Conservation (phyloP, 2,329 filamentous ascomycete genomes). For the Fusarium mundagurra region DNA sequence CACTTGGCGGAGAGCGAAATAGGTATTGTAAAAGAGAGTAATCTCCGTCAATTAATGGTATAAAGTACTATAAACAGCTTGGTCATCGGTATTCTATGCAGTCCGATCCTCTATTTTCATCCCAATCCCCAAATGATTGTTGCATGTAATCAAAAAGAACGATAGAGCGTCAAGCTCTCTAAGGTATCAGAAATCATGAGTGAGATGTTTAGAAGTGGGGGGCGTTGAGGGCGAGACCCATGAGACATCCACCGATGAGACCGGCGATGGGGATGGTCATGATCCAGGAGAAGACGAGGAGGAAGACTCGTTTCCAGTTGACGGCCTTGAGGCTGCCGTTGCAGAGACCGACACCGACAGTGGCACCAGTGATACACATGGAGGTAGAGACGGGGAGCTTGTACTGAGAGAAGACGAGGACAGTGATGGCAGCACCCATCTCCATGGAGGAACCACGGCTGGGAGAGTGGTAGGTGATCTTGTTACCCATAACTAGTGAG, state of each 20-base stretch:
- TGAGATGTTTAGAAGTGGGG: slow-evolving; percentile 47
- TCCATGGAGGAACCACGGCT: slow-evolving; percentile 76
- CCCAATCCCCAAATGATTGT: not conserved
- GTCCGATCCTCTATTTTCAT: slow-evolving; percentile 20
- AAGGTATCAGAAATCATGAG: slow-evolving; percentile 7
- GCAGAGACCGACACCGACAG: slow-evolving; percentile 80
- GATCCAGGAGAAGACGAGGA: slow-evolving; percentile 71
- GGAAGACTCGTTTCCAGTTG: slow-evolving; percentile 78
- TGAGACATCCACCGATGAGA: slow-evolving; percentile 52
- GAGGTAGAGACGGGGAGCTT: slow-evolving; percentile 79
- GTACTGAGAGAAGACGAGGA: slow-evolving; percentile 80
- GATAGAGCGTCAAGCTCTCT: not conserved
- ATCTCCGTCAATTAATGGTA: slow-evolving; percentile 30
- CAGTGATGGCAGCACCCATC: slow-evolving; percentile 80
- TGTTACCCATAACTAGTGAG: slow-evolving; percentile 79
- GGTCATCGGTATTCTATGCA: slow-evolving; percentile 23
- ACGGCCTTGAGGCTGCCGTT: slow-evolving; percentile 77
- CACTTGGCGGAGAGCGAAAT: not conserved
- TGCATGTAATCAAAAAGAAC: slow-evolving; percentile 5
- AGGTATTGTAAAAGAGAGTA: not conserved
- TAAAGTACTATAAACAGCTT: slow-evolving; percentile 11
- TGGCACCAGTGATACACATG: slow-evolving; percentile 84
- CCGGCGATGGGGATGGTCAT: slow-evolving; percentile 57
- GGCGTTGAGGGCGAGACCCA: slow-evolving; percentile 54
- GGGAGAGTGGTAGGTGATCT: slow-evolving; percentile 75